Percentiles rank a stretch among this genome's conserved stretches.
Conservation (phyloP, 2,329 filamentous ascomycete species). For the Cladosporium sp. region DNA sequence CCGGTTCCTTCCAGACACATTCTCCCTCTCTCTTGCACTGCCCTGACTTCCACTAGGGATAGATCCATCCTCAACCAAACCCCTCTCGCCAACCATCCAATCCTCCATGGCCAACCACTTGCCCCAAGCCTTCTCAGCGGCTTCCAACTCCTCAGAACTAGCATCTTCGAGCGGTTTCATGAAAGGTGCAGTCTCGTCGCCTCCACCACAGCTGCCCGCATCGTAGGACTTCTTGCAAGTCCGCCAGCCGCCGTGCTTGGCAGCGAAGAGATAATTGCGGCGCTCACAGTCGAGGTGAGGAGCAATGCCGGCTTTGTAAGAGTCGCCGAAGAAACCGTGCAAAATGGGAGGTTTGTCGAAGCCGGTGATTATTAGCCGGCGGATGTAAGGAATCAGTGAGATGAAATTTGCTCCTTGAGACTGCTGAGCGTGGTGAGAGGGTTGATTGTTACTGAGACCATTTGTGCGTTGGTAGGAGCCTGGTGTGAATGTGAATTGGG, state of each 20-base stretch:
- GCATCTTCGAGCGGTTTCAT: conserved; percentile 70
- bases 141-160: conserved; percentile 73
- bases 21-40: not conserved
- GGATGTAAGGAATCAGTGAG: conserved; percentile 81
- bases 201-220: conserved; percentile 59
- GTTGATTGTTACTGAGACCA: conserved; percentile 15
- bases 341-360: conserved; percentile 84
- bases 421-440: conserved; percentile 26
- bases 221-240: conserved; percentile 89
- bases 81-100: conserved; percentile 91
- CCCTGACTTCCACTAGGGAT: not conserved
- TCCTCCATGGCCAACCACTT: conserved; percentile 96
- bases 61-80: conserved; percentile 26
- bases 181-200: conserved; percentile 81
- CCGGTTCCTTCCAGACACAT: not conserved
- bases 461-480: conserved; percentile 34
- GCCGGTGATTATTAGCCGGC: conserved; percentile 83
- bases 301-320: conserved; percentile 77
- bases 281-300: conserved; percentile 83
- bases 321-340: conserved; percentile 94
- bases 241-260: conserved; percentile 87
- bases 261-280: conserved; percentile 90
- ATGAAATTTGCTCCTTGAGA: conserved; percentile 39
- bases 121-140: conserved; percentile 82
- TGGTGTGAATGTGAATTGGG: conserved; percentile 22